Evolutionary conservation across 2,329 filamentous ascomycete genomes (phyloP), one percentile per base, ranked within the genome.

Genomic region (Trichoderma pleuroti): DNA sequence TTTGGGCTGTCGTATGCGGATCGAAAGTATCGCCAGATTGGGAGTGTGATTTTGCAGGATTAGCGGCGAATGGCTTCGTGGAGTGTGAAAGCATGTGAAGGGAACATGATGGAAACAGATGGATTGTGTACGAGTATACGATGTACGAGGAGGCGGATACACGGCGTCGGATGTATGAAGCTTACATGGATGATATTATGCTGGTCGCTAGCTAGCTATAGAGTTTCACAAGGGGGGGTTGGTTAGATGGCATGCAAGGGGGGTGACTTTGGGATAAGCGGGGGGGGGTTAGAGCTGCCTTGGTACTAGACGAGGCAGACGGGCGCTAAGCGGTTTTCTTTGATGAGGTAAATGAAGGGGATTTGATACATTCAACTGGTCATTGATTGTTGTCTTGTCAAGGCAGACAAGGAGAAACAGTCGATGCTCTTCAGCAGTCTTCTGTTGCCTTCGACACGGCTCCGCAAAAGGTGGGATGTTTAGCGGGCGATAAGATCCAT

Each of bases 1-100:
- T 85, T 86, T 75, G 84, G 82, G 18, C 76, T 87, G 74, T 77
- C 83, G 26, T 87, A 87, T 76, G 83, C 84, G 60, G 83, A 87
- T 77, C 78, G 85, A 69, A 80, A 75, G 72, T 87, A 86, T 74
- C 80, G 85, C 60, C 80, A 80, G 71, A 74, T 85, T 24, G 83
- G 84, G 14, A 75, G 74, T 4, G 77, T 79, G 11, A 78, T 84
- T 63, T 72, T 73, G 32, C 73, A 73, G 63, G 54, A 60, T 9
- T 65, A 71, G 62, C 21, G 3, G 39, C 9, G 26, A 2, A 26
- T 24, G 21, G n/a, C n/a, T 11, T 21, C 11, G n/a, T 16, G 39
- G 28, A 26, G 12, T 14, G n/a, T 14, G 24, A 30, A 18, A 28
- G 28, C 54, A 24, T 49, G 39, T 69, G 14, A 61, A 30, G 30